Evolutionary conservation across 148 eudicot species (phyloP).

Genomic region (Mesembryanthemum crystallinum): DNA sequence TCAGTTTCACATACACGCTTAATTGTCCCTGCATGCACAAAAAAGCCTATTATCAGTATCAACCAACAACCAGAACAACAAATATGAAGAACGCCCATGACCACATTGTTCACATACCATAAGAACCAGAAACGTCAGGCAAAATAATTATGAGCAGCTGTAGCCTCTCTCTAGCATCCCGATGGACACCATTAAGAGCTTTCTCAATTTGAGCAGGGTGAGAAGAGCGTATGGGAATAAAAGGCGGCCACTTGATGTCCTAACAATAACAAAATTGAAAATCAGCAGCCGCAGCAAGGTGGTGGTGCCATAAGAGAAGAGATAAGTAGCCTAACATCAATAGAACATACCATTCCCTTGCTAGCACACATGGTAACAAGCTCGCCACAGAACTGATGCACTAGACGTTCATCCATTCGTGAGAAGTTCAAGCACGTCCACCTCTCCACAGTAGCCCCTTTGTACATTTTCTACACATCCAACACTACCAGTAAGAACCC

Average conservation of each 20-base stretch:
- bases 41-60: not conserved
- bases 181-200: constrained; percentile 39
- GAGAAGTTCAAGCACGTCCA: constrained; percentile 81
- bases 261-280: constrained; percentile 16
- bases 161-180: constrained; percentile 33
- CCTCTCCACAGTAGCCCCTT: constrained; percentile 45
- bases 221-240: constrained; percentile 33
- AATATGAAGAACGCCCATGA: not conserved
- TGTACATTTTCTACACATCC: constrained; percentile 66
- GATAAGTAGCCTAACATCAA: not conserved
- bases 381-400: constrained; percentile 34
- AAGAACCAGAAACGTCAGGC: constrained; percentile 59
- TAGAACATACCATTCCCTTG: constrained; percentile 74
- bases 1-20: constrained; percentile 83
- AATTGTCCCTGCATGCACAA: constrained; percentile 47
- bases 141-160: constrained; percentile 68
- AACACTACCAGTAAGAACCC: not conserved
- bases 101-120: constrained; percentile 47
- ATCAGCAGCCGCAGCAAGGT: not conserved
- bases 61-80: not conserved
- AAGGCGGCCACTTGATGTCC: constrained; percentile 41
- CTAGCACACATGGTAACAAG: constrained; percentile 55
- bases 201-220: constrained; percentile 44
- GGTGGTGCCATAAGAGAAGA: not conserved
- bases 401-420: constrained; percentile 3